phyloP scores from a whole-genome alignment of 2,329 filamentous ascomycete species.

The Fusarium verrucosum region DNA sequence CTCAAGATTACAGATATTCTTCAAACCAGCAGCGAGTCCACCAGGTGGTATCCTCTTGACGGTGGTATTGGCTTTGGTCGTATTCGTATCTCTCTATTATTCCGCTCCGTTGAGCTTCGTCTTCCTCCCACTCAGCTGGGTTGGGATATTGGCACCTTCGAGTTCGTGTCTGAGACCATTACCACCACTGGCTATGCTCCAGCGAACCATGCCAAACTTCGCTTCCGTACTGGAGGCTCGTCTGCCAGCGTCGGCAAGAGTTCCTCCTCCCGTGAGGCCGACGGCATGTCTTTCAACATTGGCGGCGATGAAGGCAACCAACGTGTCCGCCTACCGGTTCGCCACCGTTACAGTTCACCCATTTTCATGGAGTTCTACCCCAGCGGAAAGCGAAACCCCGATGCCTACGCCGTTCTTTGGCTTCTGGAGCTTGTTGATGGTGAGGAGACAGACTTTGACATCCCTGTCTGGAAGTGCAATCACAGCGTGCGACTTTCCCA shows the following conservation, averaged over 20 bases:
- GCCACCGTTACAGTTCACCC: constrained; percentile 88
- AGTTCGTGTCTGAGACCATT: constrained; percentile 79
- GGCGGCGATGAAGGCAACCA: constrained; percentile 52
- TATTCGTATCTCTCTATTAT: constrained; percentile 86
- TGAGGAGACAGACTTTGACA: constrained; percentile 77
- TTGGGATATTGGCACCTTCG: constrained; percentile 95
- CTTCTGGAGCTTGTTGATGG: constrained; percentile 85
- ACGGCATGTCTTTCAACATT: constrained; percentile 61
- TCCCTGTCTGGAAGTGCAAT: constrained; percentile 91
- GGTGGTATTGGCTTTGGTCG: constrained; percentile 93
- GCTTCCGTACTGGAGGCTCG: constrained; percentile 85
- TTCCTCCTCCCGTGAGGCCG: constrained; percentile 68
- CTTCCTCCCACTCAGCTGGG: constrained; percentile 87
- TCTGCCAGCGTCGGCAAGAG: constrained; percentile 73
- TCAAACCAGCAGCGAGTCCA: constrained; percentile 84
- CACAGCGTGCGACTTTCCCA: constrained; percentile 81
- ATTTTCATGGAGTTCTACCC: constrained; percentile 87
- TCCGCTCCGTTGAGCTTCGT: constrained; percentile 86
- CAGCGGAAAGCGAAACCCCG: constrained; percentile 72
- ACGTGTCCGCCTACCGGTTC: constrained; percentile 81
- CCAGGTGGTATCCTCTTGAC: constrained; percentile 95
- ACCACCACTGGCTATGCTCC: constrained; percentile 70
- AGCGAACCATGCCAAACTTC: constrained; percentile 76
- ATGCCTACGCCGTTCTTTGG: constrained; percentile 85
- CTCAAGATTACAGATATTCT: constrained; percentile 89